Evolutionary conservation across 768 basidiomycete genomes (phyloP), one percentile per base, ranked within the genome.

Genomic region (Suillus sp.): DNA sequence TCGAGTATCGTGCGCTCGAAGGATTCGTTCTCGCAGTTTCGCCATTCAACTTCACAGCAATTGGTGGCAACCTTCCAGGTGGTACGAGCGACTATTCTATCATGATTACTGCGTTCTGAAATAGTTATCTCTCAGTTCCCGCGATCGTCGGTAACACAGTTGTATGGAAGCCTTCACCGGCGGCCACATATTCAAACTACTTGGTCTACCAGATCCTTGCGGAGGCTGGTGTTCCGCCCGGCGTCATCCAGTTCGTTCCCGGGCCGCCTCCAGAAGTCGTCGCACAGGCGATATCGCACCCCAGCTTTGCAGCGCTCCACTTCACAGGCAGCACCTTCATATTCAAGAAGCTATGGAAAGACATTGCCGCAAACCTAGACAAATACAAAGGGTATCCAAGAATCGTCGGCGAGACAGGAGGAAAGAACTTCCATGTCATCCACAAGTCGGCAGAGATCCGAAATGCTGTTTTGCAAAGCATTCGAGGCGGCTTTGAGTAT

Each of bases 21-120:
- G 97, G 97, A 27, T 99, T 99, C 79, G 93, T 99, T 30, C 85
- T 99, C 57, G 97, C 97, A 16, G 92, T 99, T 45, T 95, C 97
- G 8, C 97, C 97, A 0, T 99, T 99, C 83, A 99, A 99, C 78
- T 96, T 95, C 74, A 98, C 96, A 37, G 96, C 96, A 32, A 99
- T 99, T 66, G 96, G 95, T 45, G 97, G 94, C 16, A 99, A 99
- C 77, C 91, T 99, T 40, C 86, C 90, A 8, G 91, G 86, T 76
- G 76, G 89, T 85, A 61, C 59, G 67, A 43, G 53, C 43, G 30
- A 38, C n/a, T 65, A 18, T 38, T 37, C 37, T 63, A 37, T 20
- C 18, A 16, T 9, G 63, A 11, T 35, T 35, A 37, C 60, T 37
- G 9, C 14, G 8, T n/a, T 27, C 9, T 60, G 13, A 25, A 11